Base-by-base conservation (phyloP, 495 filamentous ascomycete genomes). In the Hypoxylon trugodes region DNA sequence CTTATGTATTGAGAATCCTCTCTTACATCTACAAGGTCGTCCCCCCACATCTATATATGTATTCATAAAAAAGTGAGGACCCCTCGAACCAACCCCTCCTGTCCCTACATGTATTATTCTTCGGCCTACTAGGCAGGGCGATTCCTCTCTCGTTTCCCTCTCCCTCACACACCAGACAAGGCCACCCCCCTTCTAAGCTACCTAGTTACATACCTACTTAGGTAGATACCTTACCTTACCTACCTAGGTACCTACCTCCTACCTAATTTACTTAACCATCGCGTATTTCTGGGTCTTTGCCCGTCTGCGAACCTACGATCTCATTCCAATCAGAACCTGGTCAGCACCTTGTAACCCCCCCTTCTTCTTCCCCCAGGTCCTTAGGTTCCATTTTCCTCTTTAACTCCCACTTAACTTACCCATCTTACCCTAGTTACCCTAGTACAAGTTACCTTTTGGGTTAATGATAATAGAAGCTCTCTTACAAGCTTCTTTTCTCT, bases 41-140 rank as follows among this genome's bases (percentile, higher is more conserved):
- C 19, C 42, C 56, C 33, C 63, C 63, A 61, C 57, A 66, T 51
- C 61, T 61, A 61, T 66, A 66, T 57, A 48, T 47, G 58, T 61
- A 48, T 22, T 43, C 40, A 43, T 13, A 53, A 65, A 40, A 41
- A 50, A 48, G 38, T 18, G 33, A 42, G 19, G 32, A 54, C 41
- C 52, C 51, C 47, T 58, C 46, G 55, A 51, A 49, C 54, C 53
- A 43, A 26, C 40, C 51, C 47, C 48, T 42, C 35, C 38, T 56
- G 19, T 40, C 61, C 48, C 37, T 65, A 35, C 42, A 59, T 19
- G 48, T n/a, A n/a, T n/a, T n/a, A n/a, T n/a, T n/a, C n/a, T n/a
- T n/a, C n/a, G n/a, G n/a, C n/a, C n/a, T n/a, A n/a, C n/a, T n/a
- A n/a, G n/a, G n/a, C n/a, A n/a, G n/a, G n/a, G n/a, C n/a, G n/a